Conservation (phyloP, 345 rosid species). For the Citrus unshiu region DNA sequence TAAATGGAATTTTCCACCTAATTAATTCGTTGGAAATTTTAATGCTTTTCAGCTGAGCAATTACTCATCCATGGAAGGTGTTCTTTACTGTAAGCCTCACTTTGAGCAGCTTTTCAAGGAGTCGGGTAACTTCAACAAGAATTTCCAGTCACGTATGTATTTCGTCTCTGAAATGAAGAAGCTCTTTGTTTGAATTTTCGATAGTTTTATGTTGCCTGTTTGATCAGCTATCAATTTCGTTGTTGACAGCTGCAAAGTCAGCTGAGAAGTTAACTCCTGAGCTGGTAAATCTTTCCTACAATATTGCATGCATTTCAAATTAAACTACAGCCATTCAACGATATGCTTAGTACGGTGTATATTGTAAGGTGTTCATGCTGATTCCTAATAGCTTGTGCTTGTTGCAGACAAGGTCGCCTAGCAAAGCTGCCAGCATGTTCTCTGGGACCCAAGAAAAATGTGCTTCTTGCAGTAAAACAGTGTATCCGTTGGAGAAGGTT, state of each 20-base stretch:
- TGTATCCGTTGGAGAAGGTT: constrained; percentile 98
- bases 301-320: constrained; percentile 11
- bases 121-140: constrained; percentile 86
- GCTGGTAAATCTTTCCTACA: constrained; percentile 51
- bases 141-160: constrained; percentile 84
- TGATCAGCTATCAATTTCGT: constrained; percentile 29
- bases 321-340: constrained; percentile 4
- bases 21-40: constrained; percentile 10
- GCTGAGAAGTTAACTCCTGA: constrained; percentile 85
- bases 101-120: constrained; percentile 98
- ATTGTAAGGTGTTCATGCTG: constrained; percentile 12
- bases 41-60: constrained; percentile 67
- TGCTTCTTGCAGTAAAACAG: constrained; percentile 94
- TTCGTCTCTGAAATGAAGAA: constrained; percentile 2
- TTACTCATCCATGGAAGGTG: constrained; percentile 98
- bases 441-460: constrained; percentile 98
- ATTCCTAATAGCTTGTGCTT: constrained; percentile 26
- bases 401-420: constrained; percentile 85
- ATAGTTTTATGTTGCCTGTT: constrained; percentile 8
- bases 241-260: constrained; percentile 75
- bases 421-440: constrained; percentile 93
- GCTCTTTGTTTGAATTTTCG: background rate
- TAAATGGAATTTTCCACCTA: background rate
- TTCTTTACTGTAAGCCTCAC: constrained; percentile 93
- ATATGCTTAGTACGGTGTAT: background rate